Evolutionary conservation across 2,329 filamentous ascomycete genomes (phyloP).

Genomic region (Ascochyta koolunga): DNA sequence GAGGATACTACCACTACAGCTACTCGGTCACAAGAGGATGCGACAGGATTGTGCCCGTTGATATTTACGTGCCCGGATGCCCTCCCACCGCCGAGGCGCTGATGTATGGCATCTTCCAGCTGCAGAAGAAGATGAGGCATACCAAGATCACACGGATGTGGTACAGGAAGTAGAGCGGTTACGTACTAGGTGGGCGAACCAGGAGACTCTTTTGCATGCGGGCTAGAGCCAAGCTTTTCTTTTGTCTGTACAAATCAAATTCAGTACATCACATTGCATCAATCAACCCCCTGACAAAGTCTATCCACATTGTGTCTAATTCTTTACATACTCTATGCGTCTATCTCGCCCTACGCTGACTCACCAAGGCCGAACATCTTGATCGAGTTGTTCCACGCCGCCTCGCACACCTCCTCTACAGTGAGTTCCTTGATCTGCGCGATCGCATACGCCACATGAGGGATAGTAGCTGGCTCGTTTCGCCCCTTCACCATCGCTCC

Average conservation of each 20-base stretch:
- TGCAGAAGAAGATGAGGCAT: conserved; percentile 78
- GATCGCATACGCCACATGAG: conserved; percentile 85
- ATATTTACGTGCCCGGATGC: conserved; percentile 82
- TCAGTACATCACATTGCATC: conserved; percentile 2
- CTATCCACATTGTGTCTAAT: background rate
- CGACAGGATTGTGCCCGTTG: conserved; percentile 81
- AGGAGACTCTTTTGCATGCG: conserved; percentile 27
- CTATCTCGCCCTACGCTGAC: conserved; percentile 12
- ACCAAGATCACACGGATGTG: conserved; percentile 63
- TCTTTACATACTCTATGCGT: background rate
- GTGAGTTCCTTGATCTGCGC: conserved; percentile 81
- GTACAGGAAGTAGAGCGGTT: conserved; percentile 58
- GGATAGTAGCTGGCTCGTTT: conserved; percentile 90
- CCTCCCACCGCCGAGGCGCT: conserved; percentile 62
- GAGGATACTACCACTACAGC: conserved; percentile 86
- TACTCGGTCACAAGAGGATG: conserved; percentile 80
- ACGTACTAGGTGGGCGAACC: conserved; percentile 18
- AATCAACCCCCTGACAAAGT: background rate
- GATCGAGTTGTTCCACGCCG: conserved; percentile 53
- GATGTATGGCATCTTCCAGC: conserved; percentile 71
- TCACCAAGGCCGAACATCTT: conserved; percentile 50
- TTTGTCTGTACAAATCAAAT: conserved; percentile 31
- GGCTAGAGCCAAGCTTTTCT: conserved; percentile 21
- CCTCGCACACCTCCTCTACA: conserved; percentile 84
- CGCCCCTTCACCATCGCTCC: conserved; percentile 91